Evolutionary conservation across 2,329 filamentous ascomycete genomes (phyloP).

Genomic region (Penicillium capsulatum): DNA sequence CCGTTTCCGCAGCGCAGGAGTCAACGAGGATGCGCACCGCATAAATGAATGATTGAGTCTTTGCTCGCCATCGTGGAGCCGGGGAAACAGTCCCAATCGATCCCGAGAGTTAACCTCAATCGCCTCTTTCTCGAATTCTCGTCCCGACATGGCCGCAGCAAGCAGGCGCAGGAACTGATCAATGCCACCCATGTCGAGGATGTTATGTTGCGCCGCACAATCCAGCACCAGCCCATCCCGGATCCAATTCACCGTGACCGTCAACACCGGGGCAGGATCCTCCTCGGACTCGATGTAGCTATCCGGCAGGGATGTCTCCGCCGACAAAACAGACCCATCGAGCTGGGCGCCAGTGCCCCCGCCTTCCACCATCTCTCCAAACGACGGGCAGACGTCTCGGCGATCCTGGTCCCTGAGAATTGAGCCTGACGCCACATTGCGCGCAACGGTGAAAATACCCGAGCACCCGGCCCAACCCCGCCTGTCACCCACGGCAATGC

Average conservation of each 20-base stretch:
- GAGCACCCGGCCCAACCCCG: conserved; percentile 15
- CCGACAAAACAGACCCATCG: conserved; percentile 2
- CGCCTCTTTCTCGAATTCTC: conserved; percentile 12
- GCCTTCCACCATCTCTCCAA: conserved; percentile 2
- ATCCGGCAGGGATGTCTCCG: conserved; percentile 6
- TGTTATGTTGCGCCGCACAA: conserved; percentile 29
- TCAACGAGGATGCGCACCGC: conserved; percentile 2
- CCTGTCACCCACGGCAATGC: conserved; percentile 24
- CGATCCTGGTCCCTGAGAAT: conserved; percentile 9
- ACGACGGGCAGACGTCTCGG: conserved; percentile 2
- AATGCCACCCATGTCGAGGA: conserved; percentile 28
- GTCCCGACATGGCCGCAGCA: conserved; percentile 16
- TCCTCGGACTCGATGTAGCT: conserved; percentile 2
- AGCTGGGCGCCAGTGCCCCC: conserved; percentile 1
- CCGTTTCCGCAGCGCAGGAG: neutral
- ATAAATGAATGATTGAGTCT: conserved; percentile 3
- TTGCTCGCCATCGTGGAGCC: neutral
- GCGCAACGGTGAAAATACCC: conserved; percentile 3
- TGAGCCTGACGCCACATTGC: neutral
- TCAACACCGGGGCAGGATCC: conserved; percentile 5
- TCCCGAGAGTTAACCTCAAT: conserved; percentile 6
- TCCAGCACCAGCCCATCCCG: conserved; percentile 27
- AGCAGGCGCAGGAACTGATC: conserved; percentile 24
- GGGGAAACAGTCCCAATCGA: conserved; percentile 3
- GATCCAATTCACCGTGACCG: conserved; percentile 13